A percentile compares a stretch with the other conserved stretches of the same genome.
Evolutionary conservation across 1,284 basidiomycete genomes (phyloP).

Genomic region (Pulveroboletus sp.): DNA sequence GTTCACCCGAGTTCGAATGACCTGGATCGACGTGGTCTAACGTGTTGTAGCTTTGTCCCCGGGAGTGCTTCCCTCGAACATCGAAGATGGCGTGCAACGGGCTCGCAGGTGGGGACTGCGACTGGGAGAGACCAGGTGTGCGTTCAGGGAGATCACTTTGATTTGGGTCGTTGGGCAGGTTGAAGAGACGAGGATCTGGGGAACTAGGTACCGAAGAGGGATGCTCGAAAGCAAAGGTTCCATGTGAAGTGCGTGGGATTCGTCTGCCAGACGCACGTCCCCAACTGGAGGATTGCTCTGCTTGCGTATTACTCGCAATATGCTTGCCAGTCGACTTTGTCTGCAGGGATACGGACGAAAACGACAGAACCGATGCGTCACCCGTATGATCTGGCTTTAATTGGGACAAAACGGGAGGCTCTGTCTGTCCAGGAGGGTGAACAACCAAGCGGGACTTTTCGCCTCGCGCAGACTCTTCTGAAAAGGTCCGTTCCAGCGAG

Average conservation of each 20-base stretch:
- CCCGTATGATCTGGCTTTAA: constrained; percentile 28
- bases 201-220: constrained; percentile 43
- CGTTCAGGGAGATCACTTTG: constrained; percentile 7
- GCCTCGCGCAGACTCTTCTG: constrained; percentile 28
- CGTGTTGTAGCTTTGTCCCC: constrained; percentile 24
- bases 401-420: constrained; percentile 23
- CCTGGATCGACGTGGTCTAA: constrained; percentile 6
- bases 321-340: constrained; percentile 35
- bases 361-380: constrained; percentile 33
- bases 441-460: constrained; percentile 14
- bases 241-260: constrained; percentile 35
- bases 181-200: constrained; percentile 28
- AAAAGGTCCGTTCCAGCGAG: constrained; percentile 30
- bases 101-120: constrained; percentile 9
- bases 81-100: constrained; percentile 16
- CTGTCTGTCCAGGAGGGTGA: constrained; percentile 16
- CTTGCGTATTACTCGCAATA: constrained; percentile 7
- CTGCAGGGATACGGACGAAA: constrained; percentile 37
- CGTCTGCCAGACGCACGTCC: constrained; percentile 35
- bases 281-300: constrained; percentile 38
- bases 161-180: constrained; percentile 21
- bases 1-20: constrained; percentile 12
- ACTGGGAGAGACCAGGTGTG: constrained; percentile 1
- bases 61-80: constrained; percentile 25
- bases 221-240: constrained; percentile 45